Percentiles rank a stretch among this genome's conserved stretches.
phyloP scores from a whole-genome alignment of 1,284 basidiomycete species.

The Sanghuangporus baumii region DNA sequence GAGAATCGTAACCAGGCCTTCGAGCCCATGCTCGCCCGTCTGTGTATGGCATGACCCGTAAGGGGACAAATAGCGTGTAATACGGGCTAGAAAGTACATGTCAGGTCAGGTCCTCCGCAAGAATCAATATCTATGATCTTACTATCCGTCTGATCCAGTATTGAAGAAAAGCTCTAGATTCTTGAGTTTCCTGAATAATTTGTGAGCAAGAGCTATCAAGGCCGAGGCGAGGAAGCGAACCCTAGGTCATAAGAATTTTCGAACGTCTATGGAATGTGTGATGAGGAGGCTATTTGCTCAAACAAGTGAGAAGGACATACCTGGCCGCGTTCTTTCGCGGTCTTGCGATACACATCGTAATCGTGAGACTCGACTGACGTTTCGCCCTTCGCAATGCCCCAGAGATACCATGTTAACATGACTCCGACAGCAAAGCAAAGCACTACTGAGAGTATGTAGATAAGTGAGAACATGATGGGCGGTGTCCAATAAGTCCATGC shows the following conservation, averaged over 20 bases:
- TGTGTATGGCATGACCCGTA: slow-evolving; percentile 76
- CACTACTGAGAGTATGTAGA: slow-evolving; percentile 74
- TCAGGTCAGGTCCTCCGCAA: not conserved
- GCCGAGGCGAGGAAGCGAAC: slow-evolving; percentile 24
- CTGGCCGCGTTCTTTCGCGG: slow-evolving; percentile 68
- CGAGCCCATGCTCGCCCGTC: slow-evolving; percentile 85
- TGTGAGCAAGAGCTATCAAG: not conserved
- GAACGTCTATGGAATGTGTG: slow-evolving; percentile 49
- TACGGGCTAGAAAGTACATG: slow-evolving; percentile 43
- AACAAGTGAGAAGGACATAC: slow-evolving; percentile 33
- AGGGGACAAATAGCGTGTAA: slow-evolving; percentile 76
- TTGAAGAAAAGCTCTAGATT: slow-evolving; percentile 92
- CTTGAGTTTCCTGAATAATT: slow-evolving; percentile 38
- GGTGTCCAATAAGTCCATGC: slow-evolving; percentile 67
- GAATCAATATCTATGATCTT: not conserved
- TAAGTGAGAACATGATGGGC: slow-evolving; percentile 63
- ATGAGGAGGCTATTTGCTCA: not conserved
- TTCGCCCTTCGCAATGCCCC: slow-evolving; percentile 72
- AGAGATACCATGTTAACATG: slow-evolving; percentile 81
- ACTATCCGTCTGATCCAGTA: slow-evolving; percentile 76
- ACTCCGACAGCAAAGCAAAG: slow-evolving; percentile 75
- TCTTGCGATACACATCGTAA: slow-evolving; percentile 69
- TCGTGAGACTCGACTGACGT: slow-evolving; percentile 92
- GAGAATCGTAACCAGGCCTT: slow-evolving; percentile 52
- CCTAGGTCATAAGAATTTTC: slow-evolving; percentile 93